These are phyloP conservation scores for Fraxinus latifolia DNA, from an alignment of 305 asterid species.

Conservation along the genomic window DNA sequence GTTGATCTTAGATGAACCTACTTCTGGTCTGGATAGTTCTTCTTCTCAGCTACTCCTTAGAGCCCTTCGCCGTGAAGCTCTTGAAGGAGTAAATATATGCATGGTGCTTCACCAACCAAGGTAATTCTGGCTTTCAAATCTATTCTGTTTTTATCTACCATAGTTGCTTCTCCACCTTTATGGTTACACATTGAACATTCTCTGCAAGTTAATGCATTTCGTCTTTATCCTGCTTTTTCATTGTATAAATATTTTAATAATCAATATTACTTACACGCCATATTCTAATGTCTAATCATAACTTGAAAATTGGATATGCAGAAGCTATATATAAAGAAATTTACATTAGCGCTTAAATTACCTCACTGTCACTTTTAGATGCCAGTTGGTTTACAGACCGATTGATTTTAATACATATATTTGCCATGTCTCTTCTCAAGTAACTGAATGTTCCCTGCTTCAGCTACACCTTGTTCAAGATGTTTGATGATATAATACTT, in stretches of 20 bases:
- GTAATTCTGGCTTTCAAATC: conserved; percentile 27
- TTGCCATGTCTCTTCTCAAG: background rate
- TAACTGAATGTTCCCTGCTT: conserved; percentile 26
- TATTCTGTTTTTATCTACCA: conserved; percentile 9
- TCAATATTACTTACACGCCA: background rate
- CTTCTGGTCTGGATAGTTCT: conserved; percentile 83
- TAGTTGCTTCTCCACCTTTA: background rate
- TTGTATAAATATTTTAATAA: background rate
- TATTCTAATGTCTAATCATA: background rate
- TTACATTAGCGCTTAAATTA: background rate
- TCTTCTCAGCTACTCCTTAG: conserved; percentile 68
- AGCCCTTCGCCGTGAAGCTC: conserved; percentile 85
- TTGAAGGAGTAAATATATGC: conserved; percentile 73
- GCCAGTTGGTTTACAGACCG: background rate
- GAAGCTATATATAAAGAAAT: background rate
- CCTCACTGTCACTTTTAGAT: background rate
- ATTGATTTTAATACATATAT: background rate
- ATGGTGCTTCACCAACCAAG: conserved; percentile 93
- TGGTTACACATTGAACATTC: background rate
- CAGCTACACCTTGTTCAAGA: conserved; percentile 75
- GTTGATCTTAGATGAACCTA: conserved; percentile 80
- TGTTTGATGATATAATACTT: conserved; percentile 78
- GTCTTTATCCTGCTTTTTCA: background rate
- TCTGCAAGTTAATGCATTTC: background rate
- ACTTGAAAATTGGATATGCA: background rate